Percentiles rank a stretch among this genome's conserved stretches.
Conservation (phyloP, 345 rosid species). For the Linum trigynum region DNA sequence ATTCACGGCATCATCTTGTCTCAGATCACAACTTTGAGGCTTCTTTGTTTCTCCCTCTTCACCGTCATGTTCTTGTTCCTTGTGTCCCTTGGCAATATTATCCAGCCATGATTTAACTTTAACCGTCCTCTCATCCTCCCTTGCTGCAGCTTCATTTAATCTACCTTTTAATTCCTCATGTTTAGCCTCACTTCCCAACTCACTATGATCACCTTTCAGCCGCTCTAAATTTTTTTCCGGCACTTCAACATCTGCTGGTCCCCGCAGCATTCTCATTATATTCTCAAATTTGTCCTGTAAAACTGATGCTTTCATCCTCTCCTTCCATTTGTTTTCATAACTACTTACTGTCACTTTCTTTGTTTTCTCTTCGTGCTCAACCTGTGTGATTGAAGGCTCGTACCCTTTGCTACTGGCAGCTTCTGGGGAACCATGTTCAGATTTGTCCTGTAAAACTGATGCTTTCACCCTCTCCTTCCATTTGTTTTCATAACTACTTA, state of each 20-base stretch:
- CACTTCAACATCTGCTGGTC: conserved; percentile 20
- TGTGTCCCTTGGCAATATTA: conserved; percentile 17
- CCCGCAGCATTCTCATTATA: conserved; percentile 26
- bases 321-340: conserved; percentile 21
- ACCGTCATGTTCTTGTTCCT: conserved; percentile 13
- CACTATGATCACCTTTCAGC: conserved; percentile 7
- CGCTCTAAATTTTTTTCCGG: conserved; percentile 14
- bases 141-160: conserved; percentile 15
- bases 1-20: conserved; percentile 12
- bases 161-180: conserved; percentile 14
- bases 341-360: conserved; percentile 21
- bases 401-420: conserved; percentile 4
- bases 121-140: conserved; percentile 14
- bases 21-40: conserved; percentile 9
- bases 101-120: conserved; percentile 14
- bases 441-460: conserved; percentile 17
- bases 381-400: conserved; percentile 11
- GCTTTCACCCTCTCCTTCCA: conserved; percentile 17
- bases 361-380: conserved; percentile 26
- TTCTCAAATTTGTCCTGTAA: conserved; percentile 21
- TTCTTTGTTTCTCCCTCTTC: conserved; percentile 19
- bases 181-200: conserved; percentile 13
- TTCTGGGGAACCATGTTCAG: conserved; percentile 13
- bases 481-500: conserved; percentile 18
- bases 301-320: conserved; percentile 13